A percentile compares a stretch with the other conserved stretches of the same genome.
Conservation (phyloP, 202 grass and related monocot genomes). For the Tripidium arundinaceum region DNA sequence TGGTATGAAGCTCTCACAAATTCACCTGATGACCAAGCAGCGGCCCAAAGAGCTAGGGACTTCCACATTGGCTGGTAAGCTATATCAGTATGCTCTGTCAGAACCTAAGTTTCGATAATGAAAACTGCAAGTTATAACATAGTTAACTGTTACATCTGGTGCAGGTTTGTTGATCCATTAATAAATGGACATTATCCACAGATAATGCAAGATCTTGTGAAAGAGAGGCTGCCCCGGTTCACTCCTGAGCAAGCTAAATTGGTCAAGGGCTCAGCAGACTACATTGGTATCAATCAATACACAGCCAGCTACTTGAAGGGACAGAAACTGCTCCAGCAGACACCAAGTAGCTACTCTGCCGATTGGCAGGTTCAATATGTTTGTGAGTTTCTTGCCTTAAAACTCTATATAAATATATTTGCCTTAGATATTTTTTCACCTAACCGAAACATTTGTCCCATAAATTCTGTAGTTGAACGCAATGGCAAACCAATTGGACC, state of each 20-base stretch:
- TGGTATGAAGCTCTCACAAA: constrained; percentile 80
- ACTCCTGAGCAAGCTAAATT: constrained; percentile 43
- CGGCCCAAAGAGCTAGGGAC: constrained; percentile 85
- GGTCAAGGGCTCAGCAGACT: constrained; percentile 59
- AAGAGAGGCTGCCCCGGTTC: constrained; percentile 56
- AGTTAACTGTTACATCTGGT: background rate
- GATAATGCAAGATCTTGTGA: constrained; percentile 66
- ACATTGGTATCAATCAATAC: constrained; percentile 65
- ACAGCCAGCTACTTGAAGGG: constrained; percentile 59
- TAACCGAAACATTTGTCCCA: background rate
- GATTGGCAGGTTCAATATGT: constrained; percentile 67
- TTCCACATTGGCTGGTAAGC: constrained; percentile 87
- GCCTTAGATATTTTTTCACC: background rate
- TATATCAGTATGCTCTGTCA: background rate
- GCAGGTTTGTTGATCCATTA: constrained; percentile 59
- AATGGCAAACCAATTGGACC: constrained; percentile 58
- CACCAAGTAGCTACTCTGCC: constrained; percentile 41
- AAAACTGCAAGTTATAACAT: background rate
- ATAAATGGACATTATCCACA: constrained; percentile 61
- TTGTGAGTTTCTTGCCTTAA: constrained; percentile 37
- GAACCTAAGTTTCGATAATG: background rate
- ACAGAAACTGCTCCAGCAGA: constrained; percentile 27
- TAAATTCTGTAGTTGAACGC: constrained; percentile 28
- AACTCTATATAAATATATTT: background rate
- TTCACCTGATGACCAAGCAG: constrained; percentile 59